Evolutionary conservation across 1,284 basidiomycete genomes (phyloP), one percentile per base, ranked within the genome.

Genomic region (Volvariella surrecta): DNA sequence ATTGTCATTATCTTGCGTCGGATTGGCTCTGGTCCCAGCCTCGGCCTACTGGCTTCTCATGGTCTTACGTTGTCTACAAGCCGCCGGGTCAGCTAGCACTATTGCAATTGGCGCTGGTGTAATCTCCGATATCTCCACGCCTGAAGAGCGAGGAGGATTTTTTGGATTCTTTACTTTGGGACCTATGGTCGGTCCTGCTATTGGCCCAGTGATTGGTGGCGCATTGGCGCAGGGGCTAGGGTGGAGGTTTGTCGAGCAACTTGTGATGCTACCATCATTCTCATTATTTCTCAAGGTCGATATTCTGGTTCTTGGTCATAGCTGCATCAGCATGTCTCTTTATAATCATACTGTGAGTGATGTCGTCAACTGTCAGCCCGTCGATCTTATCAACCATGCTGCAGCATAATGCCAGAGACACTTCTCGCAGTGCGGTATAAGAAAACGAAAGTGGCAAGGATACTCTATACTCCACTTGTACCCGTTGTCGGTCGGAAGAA

Each of bases 281-380:
- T n/a, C n/a, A n/a, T n/a, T n/a, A n/a, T n/a, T n/a, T 30, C 3
- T 16, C 4, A 30, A 80, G 85, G 52, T 68, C 82, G 2, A 83
- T 89, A 18, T 90, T 90, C 56, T 89, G 84, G 84, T 84, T 89
- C 54, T 60, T 89, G 6, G 73, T 72, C 44, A 88, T 87, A 3
- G 55, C 73, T 0, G 68, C 80, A 4, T 74, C 67, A 1, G 49
- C 64, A 3, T 79, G 78, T 51, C 63, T 76, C 21, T 32, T 82
- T 4, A 56, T 69, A 24, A 68, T 86, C 49, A 52, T 79, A 6
- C 51, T 76, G 80, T 82, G 50, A 40, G 76, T 66, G 37, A 32
- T 7, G 17, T 19, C 35, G 24, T 18, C 11, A 30, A 20, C 45
- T 35, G 15, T 19, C n/a, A 15, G 18, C 15, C 8, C 8, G 18